A percentile compares a stretch with the other conserved stretches of the same genome.
Conservation (phyloP, 1,139 yeast genomes). For the Scheffersomyces segobiensis region DNA sequence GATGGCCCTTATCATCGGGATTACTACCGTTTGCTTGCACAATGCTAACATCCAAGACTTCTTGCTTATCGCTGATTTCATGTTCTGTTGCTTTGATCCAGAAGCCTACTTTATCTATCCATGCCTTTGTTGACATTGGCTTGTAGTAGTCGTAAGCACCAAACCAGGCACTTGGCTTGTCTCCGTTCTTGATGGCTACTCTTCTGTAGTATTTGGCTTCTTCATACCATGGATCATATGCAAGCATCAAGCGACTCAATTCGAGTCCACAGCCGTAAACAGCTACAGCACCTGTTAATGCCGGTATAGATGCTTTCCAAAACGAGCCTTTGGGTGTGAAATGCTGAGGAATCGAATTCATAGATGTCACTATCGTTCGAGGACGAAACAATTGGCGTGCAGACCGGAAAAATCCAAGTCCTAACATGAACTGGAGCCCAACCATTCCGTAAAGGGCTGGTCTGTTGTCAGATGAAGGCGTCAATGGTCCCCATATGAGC, state of each 20-base stretch:
- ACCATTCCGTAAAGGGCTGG: conserved; percentile 50
- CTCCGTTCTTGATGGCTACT: conserved; percentile 42
- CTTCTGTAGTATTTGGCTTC: conserved; percentile 54
- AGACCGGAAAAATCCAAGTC: conserved; percentile 30
- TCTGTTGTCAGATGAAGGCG: conserved; percentile 61
- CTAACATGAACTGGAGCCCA: conserved; percentile 48
- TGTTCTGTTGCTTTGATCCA: conserved; percentile 25
- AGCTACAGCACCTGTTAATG: conserved; percentile 23
- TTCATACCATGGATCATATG: conserved; percentile 67
- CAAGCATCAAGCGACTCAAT: conserved; percentile 44
- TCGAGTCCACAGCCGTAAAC: conserved; percentile 49
- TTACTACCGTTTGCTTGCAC: not conserved
- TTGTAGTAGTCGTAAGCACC: conserved; percentile 55
- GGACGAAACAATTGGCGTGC: conserved; percentile 19
- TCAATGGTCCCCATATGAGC: conserved; percentile 62
- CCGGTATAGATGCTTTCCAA: conserved; percentile 11
- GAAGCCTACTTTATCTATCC: conserved; percentile 39
- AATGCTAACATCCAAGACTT: not conserved
- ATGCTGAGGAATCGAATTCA: conserved; percentile 11
- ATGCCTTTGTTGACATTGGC: conserved; percentile 53
- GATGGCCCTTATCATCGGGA: not conserved
- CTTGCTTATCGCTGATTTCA: conserved; percentile 9
- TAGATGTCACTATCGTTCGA: not conserved
- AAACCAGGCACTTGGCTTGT: conserved; percentile 54
- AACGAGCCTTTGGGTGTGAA: conserved; percentile 7